Evolutionary conservation across 805 yeast genomes (phyloP), one percentile per base, ranked within the genome.

Genomic region (Barnettozyma sp.): DNA sequence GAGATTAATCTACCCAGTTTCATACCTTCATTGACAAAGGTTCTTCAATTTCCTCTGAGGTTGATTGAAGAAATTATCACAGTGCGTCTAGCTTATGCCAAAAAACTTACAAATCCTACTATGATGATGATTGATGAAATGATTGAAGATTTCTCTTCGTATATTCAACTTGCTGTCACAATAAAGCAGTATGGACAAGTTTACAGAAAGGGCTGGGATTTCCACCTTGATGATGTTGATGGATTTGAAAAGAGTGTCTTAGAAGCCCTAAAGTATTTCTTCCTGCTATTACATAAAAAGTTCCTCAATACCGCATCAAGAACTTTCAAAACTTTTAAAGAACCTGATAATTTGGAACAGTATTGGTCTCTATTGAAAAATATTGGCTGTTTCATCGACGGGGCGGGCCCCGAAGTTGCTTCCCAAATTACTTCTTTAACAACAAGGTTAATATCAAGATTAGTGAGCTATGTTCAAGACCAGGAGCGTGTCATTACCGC

Each of bases 91-190:
- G 64, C 70, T 2, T 87, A 84, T 54, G 95, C 97, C 3, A 68
- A 73, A 55, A 82, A 81, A 50, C 60, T 90, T 32, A 75, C 71
- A 35, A 82, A 81, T 49, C 95, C 96, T 2, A 87, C 97, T 0
- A 75, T 88, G 77, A 82, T 86, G 87, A 84, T 86, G 79, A 84
- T 92, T 47, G 98, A 92, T 58, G 96, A 90, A 59, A 81, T 86
- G 71, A 73, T 90, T 42, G 87, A 76, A 30, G 95, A 86, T 55
- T 82, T 90, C 54, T 78, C 78, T 46, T 70, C 78, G 2, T 86
- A 85, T 54, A 73, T 90, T 38, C 70, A 73, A 32, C 63, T 87
- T 22, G 88, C 95, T 0, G 67, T 85, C 13, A 82, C 76, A 44
- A 73, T 87, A 34, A 79, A 86, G 53, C 74, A 73, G 39, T 76